Base-by-base conservation (phyloP, 768 basidiomycete genomes). In the Calocybe indica region DNA sequence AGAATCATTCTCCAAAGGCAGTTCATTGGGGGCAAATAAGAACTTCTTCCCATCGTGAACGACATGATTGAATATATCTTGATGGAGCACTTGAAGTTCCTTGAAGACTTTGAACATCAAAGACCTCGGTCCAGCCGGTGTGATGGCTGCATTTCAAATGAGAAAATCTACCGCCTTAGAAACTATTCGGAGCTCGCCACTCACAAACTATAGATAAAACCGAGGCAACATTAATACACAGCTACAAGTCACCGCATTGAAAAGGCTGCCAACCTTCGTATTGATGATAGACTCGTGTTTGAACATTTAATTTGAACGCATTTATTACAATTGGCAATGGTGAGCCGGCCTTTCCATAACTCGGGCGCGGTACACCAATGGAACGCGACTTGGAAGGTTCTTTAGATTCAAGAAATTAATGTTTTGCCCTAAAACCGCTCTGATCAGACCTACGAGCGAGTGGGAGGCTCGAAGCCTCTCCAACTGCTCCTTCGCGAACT, bases 11-110 rank as follows among this genome's bases (percentile, higher is more conserved):
- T 69, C 72, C 35, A 92, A 80, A 0, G 82, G 78, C 7, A 90
- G 69, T 48, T 76, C 71, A 35, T 76, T 70, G 10, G 79, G 65
- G 15, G 83, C 72, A 55, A 87, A 92, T 49, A 75, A 61, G 52
- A 90, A 91, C 63, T 89, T 91, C 37, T 85, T 73, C 0, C 88
- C 88, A 49, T 91, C 89, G 50, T 89, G 91, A 1, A 79, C 88
- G 12, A 74, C 83, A 10, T 73, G 78, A 7, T 85, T 87, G 2
- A 78, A 86, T 58, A 92, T 92, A 14, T 86, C 68, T n/a, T 75
- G 64, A 0, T 79, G 80, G 1, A 80, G 78, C 4, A 76, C 70
- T 0, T 92, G 90, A 10, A 92, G 61, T 11, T 68, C 68, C 10
- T 73, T 71, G 41, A 92, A 82, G 7, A 92, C 64, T 10, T 84